Evolutionary conservation across 805 yeast genomes (phyloP).

Genomic region (Candida vaughaniae): DNA sequence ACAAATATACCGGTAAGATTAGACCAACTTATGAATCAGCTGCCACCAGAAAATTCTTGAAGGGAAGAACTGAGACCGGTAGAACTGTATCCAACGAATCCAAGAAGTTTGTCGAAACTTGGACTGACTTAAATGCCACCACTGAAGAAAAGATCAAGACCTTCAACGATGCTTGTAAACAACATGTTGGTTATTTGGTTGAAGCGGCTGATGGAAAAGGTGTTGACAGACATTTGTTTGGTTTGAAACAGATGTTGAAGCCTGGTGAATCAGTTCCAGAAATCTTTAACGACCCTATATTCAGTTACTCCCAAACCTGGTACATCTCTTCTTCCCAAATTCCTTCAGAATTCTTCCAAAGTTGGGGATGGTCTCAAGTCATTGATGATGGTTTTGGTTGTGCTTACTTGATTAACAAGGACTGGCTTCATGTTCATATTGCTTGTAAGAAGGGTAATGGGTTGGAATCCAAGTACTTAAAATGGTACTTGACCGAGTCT

Average conservation of each 20-base stretch:
- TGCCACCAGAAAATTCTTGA: constrained; percentile 82
- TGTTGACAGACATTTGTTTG: constrained; percentile 91
- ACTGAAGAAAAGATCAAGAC: constrained; percentile 59
- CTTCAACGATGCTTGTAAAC: constrained; percentile 67
- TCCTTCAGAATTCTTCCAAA: constrained; percentile 75
- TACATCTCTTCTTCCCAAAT: constrained; percentile 85
- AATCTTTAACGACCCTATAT: constrained; percentile 74
- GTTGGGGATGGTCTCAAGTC: constrained; percentile 96
- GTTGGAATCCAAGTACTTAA: constrained; percentile 56
- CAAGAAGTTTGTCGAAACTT: constrained; percentile 65
- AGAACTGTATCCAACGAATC: constrained; percentile 78
- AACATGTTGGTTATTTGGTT: constrained; percentile 72
- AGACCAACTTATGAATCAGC: constrained; percentile 97
- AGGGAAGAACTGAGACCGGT: constrained; percentile 94
- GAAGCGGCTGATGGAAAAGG: constrained; percentile 85
- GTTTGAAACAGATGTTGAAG: constrained; percentile 70
- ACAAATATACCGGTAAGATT: constrained; percentile 71
- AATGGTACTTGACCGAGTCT: constrained; percentile 67
- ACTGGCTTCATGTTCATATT: constrained; percentile 83
- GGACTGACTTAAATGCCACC: constrained; percentile 57
- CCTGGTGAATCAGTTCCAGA: constrained; percentile 62
- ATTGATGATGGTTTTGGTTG: constrained; percentile 91
- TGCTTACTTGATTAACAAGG: constrained; percentile 87
- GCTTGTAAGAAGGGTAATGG: constrained; percentile 66
- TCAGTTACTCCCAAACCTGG: constrained; percentile 79